These are phyloP conservation scores for Melaleuca alternifolia DNA, from an alignment of 345 rosid genomes.

Conservation along the genomic window DNA sequence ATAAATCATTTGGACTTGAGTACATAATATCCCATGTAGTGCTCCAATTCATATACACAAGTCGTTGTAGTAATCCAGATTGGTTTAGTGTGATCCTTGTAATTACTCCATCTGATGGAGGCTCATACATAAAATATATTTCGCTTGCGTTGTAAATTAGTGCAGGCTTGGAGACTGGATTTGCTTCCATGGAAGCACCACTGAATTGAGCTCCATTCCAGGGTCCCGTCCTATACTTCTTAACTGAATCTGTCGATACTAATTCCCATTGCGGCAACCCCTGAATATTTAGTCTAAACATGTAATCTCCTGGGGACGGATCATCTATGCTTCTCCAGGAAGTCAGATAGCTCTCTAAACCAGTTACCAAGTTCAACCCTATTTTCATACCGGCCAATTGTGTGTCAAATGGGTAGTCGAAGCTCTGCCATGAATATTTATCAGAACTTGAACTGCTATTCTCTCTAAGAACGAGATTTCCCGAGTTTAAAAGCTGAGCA, in stretches of 20 bases:
- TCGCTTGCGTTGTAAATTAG: conserved; percentile 2
- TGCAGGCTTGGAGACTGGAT: conserved; percentile 1
- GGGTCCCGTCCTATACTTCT: conserved; percentile 6
- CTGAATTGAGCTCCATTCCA: conserved; percentile 30
- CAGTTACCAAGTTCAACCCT: conserved; percentile 9
- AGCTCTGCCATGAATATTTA: conserved; percentile 26
- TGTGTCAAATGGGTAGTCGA: conserved; percentile 29
- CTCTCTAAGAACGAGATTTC: conserved; percentile 21
- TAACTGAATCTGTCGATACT: neutral
- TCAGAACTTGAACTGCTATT: neutral
- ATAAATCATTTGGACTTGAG: neutral
- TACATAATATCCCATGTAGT: neutral
- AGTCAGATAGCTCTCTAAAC: neutral
- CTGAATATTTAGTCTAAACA: neutral
- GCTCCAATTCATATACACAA: neutral
- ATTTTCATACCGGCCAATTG: conserved; percentile 28
- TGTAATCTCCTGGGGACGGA: conserved; percentile 15
- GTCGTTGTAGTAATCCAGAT: neutral
- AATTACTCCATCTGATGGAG: neutral
- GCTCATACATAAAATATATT: conserved; percentile 8
- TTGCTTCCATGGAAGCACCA: neutral
- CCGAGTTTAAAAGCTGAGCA: conserved; percentile 23
- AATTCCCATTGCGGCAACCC: conserved; percentile 5
- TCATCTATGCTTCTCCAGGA: conserved; percentile 17
- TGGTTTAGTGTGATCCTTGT: neutral